Evolutionary conservation across 2,329 filamentous ascomycete species (phyloP), one percentile per base, ranked within the genome.

Genomic region (Myriosclerotinia duriaeana): DNA sequence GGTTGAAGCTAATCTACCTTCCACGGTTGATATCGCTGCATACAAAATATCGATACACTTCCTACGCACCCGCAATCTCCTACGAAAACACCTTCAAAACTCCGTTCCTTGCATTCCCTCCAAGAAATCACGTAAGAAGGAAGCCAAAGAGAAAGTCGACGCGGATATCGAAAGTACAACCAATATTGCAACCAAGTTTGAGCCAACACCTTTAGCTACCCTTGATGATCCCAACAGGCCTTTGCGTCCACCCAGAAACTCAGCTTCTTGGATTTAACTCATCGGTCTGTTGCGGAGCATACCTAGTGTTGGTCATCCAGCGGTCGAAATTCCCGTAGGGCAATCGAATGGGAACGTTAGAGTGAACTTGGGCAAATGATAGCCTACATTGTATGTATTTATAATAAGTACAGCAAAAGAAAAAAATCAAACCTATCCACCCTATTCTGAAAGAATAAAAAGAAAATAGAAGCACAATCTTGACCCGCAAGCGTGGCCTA

Each of bases 281-380:
- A 0, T 38, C 30, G 8, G 12, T 0, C 20, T 12, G 8, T 7
- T 38, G 5, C 7, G 7, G 20, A 26, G 20, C 4, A 17, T 1
- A 34, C 30, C 30, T 34, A 17, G 3, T 22, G 1, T 1, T 8
- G 20, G 22, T 3, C 6, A 1, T 20, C 8, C 8, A 2, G 42
- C 34, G 14, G 36, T 26, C 3, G 44, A 6, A 7, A 17, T 38
- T 30, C 15, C 20, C 22, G 12, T 38, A 14, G 8, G 7, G 6
- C 22, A 60, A 14, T 34, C 30, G 30, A 34, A 34, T 34, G 30
- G 30, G 30, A 34, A 34, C 30, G 30, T 34, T 34, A 6, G 6
- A 34, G 30, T 34, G 30, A 34, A 34, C 5, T 34, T 2, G 30
- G 30, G 30, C 30, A 34, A 34, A 34, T 4, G 5, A 34, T 6